Percentiles rank a stretch among this genome's conserved stretches.
Evolutionary conservation across 2,329 filamentous ascomycete genomes (phyloP).

Genomic region (Magnaporthales sp.): DNA sequence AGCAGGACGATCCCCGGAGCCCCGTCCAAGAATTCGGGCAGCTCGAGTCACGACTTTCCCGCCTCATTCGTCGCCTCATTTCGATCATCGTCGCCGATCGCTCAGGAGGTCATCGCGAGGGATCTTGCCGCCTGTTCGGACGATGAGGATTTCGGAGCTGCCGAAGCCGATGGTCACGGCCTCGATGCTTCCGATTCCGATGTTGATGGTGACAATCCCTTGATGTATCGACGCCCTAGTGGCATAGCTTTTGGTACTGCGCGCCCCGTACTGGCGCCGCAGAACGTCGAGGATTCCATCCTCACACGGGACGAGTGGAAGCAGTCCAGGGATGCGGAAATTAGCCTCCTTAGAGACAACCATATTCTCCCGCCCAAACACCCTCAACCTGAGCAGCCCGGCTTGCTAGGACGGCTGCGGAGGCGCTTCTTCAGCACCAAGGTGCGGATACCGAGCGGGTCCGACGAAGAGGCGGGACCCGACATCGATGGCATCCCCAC

Average conservation of each 20-base stretch:
- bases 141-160: conserved; percentile 30
- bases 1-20: conserved; percentile 17
- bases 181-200: conserved; percentile 21
- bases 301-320: conserved; percentile 47
- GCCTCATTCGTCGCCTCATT: conserved; percentile 38
- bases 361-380: conserved; percentile 57
- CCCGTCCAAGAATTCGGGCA: background rate
- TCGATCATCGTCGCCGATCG: conserved; percentile 53
- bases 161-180: background rate
- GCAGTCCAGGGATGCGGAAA: conserved; percentile 48
- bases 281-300: conserved; percentile 32
- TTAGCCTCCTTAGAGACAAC: conserved; percentile 55
- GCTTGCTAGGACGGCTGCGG: conserved; percentile 30
- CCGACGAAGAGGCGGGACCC: conserved; percentile 28
- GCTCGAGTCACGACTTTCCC: conserved; percentile 11
- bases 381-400: conserved; percentile 18
- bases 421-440: conserved; percentile 47
- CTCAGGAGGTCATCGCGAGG: conserved; percentile 54
- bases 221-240: conserved; percentile 66
- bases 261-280: conserved; percentile 59
- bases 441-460: conserved; percentile 25
- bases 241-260: conserved; percentile 66
- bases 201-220: conserved; percentile 26
- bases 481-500: conserved; percentile 25
- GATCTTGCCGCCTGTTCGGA: conserved; percentile 59